Percentiles rank a stretch among this genome's conserved stretches.
Conservation (phyloP, 1,139 yeast species). For the Hyphopichia burtonii region DNA sequence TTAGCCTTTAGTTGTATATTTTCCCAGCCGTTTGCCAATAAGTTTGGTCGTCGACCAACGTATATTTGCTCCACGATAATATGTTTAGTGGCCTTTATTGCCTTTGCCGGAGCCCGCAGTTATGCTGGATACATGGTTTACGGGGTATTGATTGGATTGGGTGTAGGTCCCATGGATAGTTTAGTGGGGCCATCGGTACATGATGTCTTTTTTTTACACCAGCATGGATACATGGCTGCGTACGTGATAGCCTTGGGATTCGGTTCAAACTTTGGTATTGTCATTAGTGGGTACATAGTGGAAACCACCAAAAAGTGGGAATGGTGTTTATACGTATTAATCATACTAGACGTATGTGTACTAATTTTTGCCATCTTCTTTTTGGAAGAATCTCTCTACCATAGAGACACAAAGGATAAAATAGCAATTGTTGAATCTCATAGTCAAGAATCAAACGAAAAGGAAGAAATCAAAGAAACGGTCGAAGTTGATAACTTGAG, state of each 20-base stretch:
- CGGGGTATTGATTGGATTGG: constrained; percentile 3
- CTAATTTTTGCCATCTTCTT: constrained; percentile 7
- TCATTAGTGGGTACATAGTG: constrained; percentile 37
- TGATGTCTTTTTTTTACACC: constrained; percentile 11
- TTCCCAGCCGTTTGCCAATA: constrained; percentile 3
- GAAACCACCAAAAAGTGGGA: background rate
- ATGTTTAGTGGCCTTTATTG: background rate
- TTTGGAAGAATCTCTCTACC: constrained; percentile 2
- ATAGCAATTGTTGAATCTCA: background rate
- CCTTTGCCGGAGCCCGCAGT: background rate
- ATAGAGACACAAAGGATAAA: background rate
- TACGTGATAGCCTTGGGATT: constrained; percentile 29
- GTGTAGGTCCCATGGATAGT: constrained; percentile 3
- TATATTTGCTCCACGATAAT: constrained; percentile 1
- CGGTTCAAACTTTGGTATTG: constrained; percentile 43
- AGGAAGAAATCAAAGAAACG: background rate
- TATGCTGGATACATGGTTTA: constrained; percentile 3
- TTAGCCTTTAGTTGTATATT: constrained; percentile 3
- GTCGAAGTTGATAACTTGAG: constrained; percentile 1
- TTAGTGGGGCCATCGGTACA: constrained; percentile 1
- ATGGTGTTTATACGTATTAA: constrained; percentile 4
- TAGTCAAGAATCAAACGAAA: background rate
- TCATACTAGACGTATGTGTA: constrained; percentile 11
- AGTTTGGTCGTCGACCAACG: constrained; percentile 2
- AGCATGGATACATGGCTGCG: background rate